These are phyloP conservation scores for Maudiozyma humilis DNA, from an alignment of 1,139 yeast genomes.

Conservation along the genomic window DNA sequence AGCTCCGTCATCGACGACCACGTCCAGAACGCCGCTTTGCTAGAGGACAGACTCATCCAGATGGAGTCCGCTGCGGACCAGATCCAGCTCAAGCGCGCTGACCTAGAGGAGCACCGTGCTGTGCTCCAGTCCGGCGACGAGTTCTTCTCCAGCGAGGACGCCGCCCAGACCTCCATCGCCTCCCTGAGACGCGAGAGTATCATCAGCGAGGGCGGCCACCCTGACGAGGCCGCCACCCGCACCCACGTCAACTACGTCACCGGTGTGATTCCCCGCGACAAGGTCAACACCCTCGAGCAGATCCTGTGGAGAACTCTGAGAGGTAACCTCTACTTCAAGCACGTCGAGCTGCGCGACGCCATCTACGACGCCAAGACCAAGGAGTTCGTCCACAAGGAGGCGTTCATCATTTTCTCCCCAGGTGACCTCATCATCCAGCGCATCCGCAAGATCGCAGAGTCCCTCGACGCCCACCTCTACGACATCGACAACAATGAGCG, in stretches of 20 bases:
- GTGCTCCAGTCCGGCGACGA: slow-evolving; percentile 62
- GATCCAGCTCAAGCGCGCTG: slow-evolving; percentile 46
- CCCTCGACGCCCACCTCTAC: slow-evolving; percentile 73
- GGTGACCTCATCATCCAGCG: slow-evolving; percentile 64
- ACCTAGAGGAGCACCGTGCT: slow-evolving; percentile 54
- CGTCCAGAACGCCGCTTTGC: slow-evolving; percentile 52
- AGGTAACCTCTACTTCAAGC: slow-evolving; percentile 76
- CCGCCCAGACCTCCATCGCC: slow-evolving; percentile 13
- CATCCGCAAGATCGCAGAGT: slow-evolving; percentile 68
- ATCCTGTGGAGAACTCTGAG: slow-evolving; percentile 89
- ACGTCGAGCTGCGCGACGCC: slow-evolving; percentile 57
- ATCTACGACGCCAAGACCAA: slow-evolving; percentile 44
- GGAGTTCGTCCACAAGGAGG: slow-evolving; percentile 52
- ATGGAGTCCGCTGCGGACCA: slow-evolving; percentile 49
- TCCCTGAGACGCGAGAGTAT: slow-evolving; percentile 14
- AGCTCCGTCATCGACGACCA: slow-evolving; percentile 71
- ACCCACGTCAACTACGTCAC: slow-evolving; percentile 53
- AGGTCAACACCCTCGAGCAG: slow-evolving; percentile 65
- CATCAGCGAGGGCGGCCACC: slow-evolving; percentile 14
- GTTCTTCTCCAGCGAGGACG: slow-evolving; percentile 47
- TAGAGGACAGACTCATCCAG: slow-evolving; percentile 52
- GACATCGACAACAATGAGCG: slow-evolving; percentile 54
- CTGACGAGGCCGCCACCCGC: slow-evolving; percentile 14
- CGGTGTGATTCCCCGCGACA: slow-evolving; percentile 73
- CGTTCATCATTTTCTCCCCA: slow-evolving; percentile 80